These are phyloP conservation scores for Cardamine resedifolia DNA, from an alignment of 345 rosid species.

Conservation along the genomic window DNA sequence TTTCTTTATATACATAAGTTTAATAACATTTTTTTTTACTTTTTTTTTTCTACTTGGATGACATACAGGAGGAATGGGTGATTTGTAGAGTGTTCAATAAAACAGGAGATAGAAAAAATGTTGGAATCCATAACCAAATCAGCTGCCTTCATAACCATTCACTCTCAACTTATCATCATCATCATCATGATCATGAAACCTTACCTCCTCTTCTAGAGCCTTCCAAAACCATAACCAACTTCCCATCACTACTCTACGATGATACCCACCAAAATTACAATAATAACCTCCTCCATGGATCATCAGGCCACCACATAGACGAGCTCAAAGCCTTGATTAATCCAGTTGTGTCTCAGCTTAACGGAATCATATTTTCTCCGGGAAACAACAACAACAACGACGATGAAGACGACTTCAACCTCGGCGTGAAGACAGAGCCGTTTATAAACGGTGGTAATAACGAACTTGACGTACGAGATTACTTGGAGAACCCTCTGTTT, in stretches of 20 bases:
- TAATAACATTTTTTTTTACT: background rate
- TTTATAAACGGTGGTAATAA: constrained; percentile 45
- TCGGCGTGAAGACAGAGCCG: constrained; percentile 53
- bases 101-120: constrained; percentile 63
- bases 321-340: constrained; percentile 51
- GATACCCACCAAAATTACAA: constrained; percentile 37
- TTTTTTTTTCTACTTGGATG: background rate
- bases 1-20: background rate
- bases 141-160: constrained; percentile 29
- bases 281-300: constrained; percentile 37
- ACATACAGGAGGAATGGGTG: constrained; percentile 89
- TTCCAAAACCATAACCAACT: constrained; percentile 31
- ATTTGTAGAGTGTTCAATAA: constrained; percentile 86
- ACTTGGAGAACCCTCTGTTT: constrained; percentile 51
- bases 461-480: constrained; percentile 40
- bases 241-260: constrained; percentile 41
- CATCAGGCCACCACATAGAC: constrained; percentile 42
- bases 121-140: constrained; percentile 43
- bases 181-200: constrained; percentile 28
- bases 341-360: constrained; percentile 43
- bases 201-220: constrained; percentile 60
- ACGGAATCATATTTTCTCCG: constrained; percentile 35
- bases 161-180: constrained; percentile 28
- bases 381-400: constrained; percentile 40
- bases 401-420: constrained; percentile 37